These are phyloP conservation scores for Pseudognaphalium luteoalbum DNA, from an alignment of 129 eudicot species.

Conservation along the genomic window DNA sequence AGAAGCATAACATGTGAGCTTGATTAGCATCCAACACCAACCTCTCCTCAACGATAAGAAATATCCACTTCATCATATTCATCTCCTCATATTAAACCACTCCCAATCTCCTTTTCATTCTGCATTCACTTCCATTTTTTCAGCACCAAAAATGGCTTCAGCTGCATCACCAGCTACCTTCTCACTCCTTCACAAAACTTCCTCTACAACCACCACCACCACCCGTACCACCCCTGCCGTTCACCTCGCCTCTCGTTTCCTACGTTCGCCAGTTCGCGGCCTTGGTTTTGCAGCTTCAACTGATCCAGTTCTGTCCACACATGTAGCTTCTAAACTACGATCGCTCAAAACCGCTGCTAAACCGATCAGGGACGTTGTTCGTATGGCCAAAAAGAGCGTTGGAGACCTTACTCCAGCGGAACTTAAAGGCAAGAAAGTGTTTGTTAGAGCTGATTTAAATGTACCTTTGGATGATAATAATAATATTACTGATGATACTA, in stretches of 20 bases:
- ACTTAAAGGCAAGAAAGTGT: constrained; percentile 76
- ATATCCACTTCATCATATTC: background rate
- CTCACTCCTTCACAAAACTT: background rate
- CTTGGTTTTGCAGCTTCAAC: background rate
- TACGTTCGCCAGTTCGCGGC: background rate
- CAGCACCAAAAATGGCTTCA: background rate
- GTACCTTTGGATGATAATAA: constrained; percentile 56
- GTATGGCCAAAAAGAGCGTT: constrained; percentile 83
- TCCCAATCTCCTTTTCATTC: background rate
- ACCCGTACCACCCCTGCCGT: background rate
- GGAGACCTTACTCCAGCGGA: constrained; percentile 69
- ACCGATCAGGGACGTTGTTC: constrained; percentile 46
- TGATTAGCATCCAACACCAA: background rate
- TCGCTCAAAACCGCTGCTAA: constrained; percentile 35
- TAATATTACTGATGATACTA: constrained; percentile 66
- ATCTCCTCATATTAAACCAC: background rate
- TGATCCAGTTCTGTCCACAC: constrained; percentile 29
- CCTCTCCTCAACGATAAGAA: constrained; percentile 13
- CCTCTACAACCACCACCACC: background rate
- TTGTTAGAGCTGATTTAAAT: constrained; percentile 68
- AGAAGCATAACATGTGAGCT: background rate
- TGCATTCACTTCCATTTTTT: background rate
- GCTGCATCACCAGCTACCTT: background rate
- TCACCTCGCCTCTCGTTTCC: background rate
- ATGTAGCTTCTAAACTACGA: constrained; percentile 63